phyloP scores from a whole-genome alignment of 805 yeast genomes.

The Candida pseudofarinosa region DNA sequence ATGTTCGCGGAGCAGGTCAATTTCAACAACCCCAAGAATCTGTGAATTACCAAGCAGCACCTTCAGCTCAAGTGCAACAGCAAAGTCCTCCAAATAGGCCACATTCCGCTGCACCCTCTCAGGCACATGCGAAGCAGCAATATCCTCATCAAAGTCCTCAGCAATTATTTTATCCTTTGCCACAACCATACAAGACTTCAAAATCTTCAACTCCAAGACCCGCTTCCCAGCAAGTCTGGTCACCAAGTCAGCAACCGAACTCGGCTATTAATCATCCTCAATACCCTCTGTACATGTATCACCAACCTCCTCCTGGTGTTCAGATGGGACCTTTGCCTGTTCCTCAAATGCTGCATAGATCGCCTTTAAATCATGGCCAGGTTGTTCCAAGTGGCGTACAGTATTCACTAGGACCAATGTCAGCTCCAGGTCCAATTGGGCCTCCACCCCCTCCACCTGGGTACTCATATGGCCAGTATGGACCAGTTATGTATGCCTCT shows the following conservation, averaged over 20 bases:
- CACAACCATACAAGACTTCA: slow-evolving; percentile 10
- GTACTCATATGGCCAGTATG: slow-evolving; percentile 35
- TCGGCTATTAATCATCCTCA: slow-evolving; percentile 5
- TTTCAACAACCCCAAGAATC: slow-evolving; percentile 8
- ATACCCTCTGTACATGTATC: slow-evolving; percentile 17
- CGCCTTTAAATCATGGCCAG: slow-evolving; percentile 8
- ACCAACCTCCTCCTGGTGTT: slow-evolving; percentile 12
- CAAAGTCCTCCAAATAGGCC: slow-evolving; percentile 6
- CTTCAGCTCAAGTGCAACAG: slow-evolving; percentile 10
- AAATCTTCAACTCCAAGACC: slow-evolving; percentile 19
- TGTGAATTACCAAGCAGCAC: background rate
- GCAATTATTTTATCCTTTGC: slow-evolving; percentile 10
- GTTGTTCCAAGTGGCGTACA: slow-evolving; percentile 14
- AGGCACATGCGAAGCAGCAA: slow-evolving; percentile 6
- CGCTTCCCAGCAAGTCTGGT: slow-evolving; percentile 23
- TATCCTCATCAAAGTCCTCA: slow-evolving; percentile 6
- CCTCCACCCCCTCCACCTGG: slow-evolving; percentile 30
- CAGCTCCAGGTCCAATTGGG: slow-evolving; percentile 26
- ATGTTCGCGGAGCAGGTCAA: slow-evolving; percentile 6
- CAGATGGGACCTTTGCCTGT: slow-evolving; percentile 7
- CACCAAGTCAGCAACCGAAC: slow-evolving; percentile 12
- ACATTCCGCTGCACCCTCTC: slow-evolving; percentile 6
- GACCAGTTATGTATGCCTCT: slow-evolving; percentile 23
- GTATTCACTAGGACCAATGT: slow-evolving; percentile 12
- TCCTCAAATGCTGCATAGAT: slow-evolving; percentile 5